Evolutionary conservation across 2,329 filamentous ascomycete species (phyloP).

Genomic region (Pestalotiopsis sp.): DNA sequence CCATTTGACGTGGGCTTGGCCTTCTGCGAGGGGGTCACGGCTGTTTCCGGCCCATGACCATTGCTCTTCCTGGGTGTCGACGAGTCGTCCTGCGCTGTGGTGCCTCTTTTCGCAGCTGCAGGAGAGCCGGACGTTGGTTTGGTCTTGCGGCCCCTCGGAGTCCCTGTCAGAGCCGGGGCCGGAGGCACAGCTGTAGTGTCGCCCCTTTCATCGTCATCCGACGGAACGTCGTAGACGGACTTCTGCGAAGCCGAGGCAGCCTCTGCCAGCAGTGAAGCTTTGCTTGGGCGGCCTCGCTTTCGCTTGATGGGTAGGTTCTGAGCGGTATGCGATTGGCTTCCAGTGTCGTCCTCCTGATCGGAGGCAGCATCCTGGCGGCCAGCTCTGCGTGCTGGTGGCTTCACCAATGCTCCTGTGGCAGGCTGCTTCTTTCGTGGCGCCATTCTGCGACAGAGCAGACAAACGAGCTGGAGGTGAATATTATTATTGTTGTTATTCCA

Average conservation of each 20-base stretch:
- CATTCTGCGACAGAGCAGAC: not conserved
- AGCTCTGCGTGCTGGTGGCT: not conserved
- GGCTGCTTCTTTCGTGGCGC: not conserved
- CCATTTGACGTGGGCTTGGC: slow-evolving; percentile 29
- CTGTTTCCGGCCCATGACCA: slow-evolving; percentile 1
- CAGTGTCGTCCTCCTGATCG: not conserved
- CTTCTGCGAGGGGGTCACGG: slow-evolving; percentile 27
- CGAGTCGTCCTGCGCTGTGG: not conserved
- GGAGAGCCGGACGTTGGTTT: not conserved
- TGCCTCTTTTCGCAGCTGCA: not conserved
- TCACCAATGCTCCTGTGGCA: not conserved
- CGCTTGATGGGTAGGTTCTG: not conserved
- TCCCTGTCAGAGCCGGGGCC: not conserved
- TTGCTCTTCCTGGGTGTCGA: slow-evolving; percentile 1
- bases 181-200: not conserved
- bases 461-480: not conserved
- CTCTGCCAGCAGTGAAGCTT: slow-evolving; percentile 1
- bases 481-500: not conserved
- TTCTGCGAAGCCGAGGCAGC: not conserved
- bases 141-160: not conserved
- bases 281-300: slow-evolving; percentile 13
- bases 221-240: slow-evolving; percentile 15
- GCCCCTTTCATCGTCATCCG: slow-evolving; percentile 9
- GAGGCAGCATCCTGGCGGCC: not conserved
- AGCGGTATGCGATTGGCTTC: not conserved